Evolutionary conservation across 2,329 filamentous ascomycete species (phyloP).

Genomic region (Sphaerulina vaccinii): DNA sequence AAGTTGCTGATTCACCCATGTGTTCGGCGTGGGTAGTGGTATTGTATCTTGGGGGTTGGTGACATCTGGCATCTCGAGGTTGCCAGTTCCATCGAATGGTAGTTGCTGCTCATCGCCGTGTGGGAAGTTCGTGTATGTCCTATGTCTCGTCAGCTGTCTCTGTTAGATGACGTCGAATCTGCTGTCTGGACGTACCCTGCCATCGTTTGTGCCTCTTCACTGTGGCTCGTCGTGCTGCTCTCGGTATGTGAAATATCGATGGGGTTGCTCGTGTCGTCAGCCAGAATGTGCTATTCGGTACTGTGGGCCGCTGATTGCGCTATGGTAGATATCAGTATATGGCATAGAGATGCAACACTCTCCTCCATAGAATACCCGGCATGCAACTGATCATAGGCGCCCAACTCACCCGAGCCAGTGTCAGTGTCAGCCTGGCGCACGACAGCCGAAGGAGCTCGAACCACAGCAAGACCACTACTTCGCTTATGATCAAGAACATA

Average conservation of each 20-base stretch:
- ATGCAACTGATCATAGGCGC: not conserved
- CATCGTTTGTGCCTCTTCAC: not conserved
- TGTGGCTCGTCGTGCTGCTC: not conserved
- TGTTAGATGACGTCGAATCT: not conserved
- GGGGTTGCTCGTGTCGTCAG: not conserved
- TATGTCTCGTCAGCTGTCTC: not conserved
- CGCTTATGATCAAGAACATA: too few species aligned
- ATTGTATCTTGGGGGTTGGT: not conserved
- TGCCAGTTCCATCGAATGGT: not conserved
- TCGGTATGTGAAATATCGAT: not conserved
- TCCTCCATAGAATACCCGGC: conserved; percentile 9
- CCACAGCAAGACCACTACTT: too few species aligned
- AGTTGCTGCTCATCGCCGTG: not conserved
- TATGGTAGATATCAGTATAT: not conserved
- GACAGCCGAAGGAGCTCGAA: not conserved
- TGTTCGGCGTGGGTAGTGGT: not conserved
- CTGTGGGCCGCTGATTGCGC: not conserved
- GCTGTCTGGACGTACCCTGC: not conserved
- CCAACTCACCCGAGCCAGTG: not conserved
- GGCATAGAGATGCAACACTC: not conserved
- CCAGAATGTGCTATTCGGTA: not conserved
- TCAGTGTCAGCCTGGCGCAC: not conserved
- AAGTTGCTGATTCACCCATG: conserved; percentile 5
- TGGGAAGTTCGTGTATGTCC: not conserved
- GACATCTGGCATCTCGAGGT: not conserved